These are phyloP conservation scores for Zarea fungicola DNA, from an alignment of 2,329 filamentous ascomycete genomes.

Conservation along the genomic window DNA sequence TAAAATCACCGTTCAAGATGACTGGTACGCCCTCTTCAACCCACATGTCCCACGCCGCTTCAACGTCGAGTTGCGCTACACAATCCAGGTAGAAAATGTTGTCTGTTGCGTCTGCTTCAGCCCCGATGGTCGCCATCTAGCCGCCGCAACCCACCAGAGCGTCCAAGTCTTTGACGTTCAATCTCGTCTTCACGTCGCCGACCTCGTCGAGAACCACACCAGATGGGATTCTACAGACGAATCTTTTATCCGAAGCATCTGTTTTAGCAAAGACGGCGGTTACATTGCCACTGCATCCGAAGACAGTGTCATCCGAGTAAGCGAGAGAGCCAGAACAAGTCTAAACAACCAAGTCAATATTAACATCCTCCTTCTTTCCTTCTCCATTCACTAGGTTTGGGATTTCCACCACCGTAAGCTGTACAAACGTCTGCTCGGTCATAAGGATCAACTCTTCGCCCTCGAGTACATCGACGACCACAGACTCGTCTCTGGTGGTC, in stretches of 20 bases:
- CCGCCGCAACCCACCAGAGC: constrained; percentile 92
- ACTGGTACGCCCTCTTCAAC: constrained; percentile 98
- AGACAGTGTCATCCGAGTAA: constrained; percentile 91
- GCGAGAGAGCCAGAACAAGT: no score
- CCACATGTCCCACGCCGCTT: constrained; percentile 80
- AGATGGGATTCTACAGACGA: constrained; percentile 77
- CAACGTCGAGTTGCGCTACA: constrained; percentile 91
- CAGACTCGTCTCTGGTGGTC: constrained; percentile 91
- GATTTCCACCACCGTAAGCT: constrained; percentile 80
- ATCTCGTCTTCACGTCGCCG: constrained; percentile 79
- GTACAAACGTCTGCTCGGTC: constrained; percentile 84
- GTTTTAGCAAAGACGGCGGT: constrained; percentile 94
- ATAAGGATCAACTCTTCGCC: constrained; percentile 97
- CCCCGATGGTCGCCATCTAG: constrained; percentile 88
- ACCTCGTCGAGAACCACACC: constrained; percentile 81
- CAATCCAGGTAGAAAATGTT: constrained; percentile 86
- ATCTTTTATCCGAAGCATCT: constrained; percentile 93
- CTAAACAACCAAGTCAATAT: constrained; percentile 50
- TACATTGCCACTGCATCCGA: constrained; percentile 94
- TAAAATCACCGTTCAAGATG: constrained; percentile 81
- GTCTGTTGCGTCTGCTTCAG: constrained; percentile 98
- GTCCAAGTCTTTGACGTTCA: constrained; percentile 97
- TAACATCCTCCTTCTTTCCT: neutral
- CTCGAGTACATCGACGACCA: constrained; percentile 91
- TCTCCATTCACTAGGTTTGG: constrained; percentile 66